phyloP scores from a whole-genome alignment of 345 rosid genomes.

The Anastatica hierochuntica region DNA sequence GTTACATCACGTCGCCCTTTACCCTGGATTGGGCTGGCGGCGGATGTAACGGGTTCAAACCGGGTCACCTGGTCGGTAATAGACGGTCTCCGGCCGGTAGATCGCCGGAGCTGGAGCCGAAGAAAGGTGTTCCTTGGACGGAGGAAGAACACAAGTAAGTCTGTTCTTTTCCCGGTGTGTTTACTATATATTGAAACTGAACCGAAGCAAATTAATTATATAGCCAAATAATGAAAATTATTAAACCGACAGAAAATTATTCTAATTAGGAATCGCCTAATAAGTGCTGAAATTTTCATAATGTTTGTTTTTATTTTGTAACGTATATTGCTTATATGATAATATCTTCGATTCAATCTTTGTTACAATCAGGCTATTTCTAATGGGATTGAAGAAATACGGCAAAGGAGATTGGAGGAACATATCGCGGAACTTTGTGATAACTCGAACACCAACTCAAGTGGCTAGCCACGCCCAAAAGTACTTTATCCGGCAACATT shows the following conservation, averaged over 20 bases:
- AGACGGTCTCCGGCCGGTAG: slow-evolving; percentile 43
- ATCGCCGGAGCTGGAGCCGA: slow-evolving; percentile 74
- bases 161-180: background rate
- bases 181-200: background rate
- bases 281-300: background rate
- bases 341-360: background rate
- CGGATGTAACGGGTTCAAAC: slow-evolving; percentile 11
- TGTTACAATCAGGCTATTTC: slow-evolving; percentile 52
- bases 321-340: background rate
- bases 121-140: slow-evolving; percentile 99
- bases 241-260: background rate
- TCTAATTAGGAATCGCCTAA: background rate
- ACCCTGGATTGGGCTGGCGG: slow-evolving; percentile 54
- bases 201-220: background rate
- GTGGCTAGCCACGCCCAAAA: slow-evolving; percentile 99
- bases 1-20: slow-evolving; percentile 49
- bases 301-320: background rate
- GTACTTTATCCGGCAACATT: slow-evolving; percentile 81
- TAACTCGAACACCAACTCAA: slow-evolving; percentile 86
- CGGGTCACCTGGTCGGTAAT: slow-evolving; percentile 25
- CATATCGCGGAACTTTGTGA: slow-evolving; percentile 83
- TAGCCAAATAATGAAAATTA: background rate
- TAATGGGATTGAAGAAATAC: slow-evolving; percentile 84
- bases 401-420: slow-evolving; percentile 99
- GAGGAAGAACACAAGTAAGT: slow-evolving; percentile 97